Conservation (phyloP, 2,329 filamentous ascomycete species). For the Podosphaera aphanis region DNA sequence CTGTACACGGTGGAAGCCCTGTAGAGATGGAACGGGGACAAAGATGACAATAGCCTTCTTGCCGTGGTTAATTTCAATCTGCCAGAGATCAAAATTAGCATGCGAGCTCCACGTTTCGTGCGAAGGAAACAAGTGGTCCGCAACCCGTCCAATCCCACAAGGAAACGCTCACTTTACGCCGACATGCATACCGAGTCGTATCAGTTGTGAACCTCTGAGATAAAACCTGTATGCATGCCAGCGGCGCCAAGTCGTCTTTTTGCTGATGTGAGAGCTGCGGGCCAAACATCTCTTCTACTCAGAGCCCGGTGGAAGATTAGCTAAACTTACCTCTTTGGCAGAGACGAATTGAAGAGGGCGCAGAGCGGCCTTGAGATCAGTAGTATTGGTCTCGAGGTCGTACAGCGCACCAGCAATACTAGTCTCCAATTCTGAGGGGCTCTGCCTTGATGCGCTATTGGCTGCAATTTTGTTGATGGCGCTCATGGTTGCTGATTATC, state of each 20-base stretch:
- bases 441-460: slow-evolving; percentile 90
- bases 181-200: slow-evolving; percentile 7
- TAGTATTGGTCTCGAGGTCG: slow-evolving; percentile 98
- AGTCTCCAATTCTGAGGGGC: slow-evolving; percentile 92
- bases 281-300: slow-evolving; percentile 1
- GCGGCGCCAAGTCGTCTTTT: slow-evolving; percentile 9
- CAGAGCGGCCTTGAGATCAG: slow-evolving; percentile 89
- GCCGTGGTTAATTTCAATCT: slow-evolving; percentile 99
- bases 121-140: slow-evolving; percentile 30
- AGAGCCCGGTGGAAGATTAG: slow-evolving; percentile 7
- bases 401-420: slow-evolving; percentile 91
- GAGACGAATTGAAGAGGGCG: slow-evolving; percentile 97
- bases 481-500: slow-evolving; percentile 30
- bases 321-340: slow-evolving; percentile 84
- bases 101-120: slow-evolving; percentile 41
- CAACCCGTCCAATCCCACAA: slow-evolving; percentile 49
- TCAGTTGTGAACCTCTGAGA: background rate
- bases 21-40: slow-evolving; percentile 97
- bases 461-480: slow-evolving; percentile 93
- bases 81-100: slow-evolving; percentile 43
- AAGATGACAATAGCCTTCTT: slow-evolving; percentile 99
- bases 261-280: slow-evolving; percentile 5
- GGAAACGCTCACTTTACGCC: slow-evolving; percentile 5
- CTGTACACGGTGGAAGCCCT: slow-evolving; percentile 98
- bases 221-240: slow-evolving; percentile 10